Evolutionary conservation across 2,329 filamentous ascomycete species (phyloP).

Genomic region (Stagonosporopsis cucurbitacearum): DNA sequence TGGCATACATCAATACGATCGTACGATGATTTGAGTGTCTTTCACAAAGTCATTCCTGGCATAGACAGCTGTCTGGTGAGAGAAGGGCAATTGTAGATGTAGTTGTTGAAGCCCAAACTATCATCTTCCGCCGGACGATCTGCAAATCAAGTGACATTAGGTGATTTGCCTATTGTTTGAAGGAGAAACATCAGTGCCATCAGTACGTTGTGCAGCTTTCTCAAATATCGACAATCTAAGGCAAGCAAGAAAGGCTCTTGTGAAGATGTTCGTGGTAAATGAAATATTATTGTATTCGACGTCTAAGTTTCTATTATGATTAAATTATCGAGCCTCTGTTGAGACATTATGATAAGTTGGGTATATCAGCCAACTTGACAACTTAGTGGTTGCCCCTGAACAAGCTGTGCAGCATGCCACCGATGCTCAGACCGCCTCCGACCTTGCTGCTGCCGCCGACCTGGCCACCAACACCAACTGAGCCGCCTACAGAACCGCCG

Average conservation of each 20-base stretch:
- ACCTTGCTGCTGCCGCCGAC: not conserved
- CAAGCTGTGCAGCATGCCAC: not conserved
- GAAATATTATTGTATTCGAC: not conserved
- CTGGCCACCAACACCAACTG: not conserved
- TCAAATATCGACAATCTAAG: too few species aligned
- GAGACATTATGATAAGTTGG: not conserved
- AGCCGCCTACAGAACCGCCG: too few species aligned
- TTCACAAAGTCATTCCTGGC: not conserved
- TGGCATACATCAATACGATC: slow-evolving; percentile 34
- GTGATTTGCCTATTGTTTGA: too few species aligned
- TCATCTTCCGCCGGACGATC: too few species aligned
- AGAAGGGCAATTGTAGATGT: too few species aligned
- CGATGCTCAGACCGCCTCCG: not conserved
- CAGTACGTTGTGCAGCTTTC: too few species aligned
- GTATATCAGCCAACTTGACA: not conserved
- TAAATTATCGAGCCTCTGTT: not conserved
- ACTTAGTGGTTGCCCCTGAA: not conserved
- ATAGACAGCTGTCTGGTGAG: not conserved
- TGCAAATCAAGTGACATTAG: too few species aligned
- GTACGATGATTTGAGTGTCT: slow-evolving; percentile 17
- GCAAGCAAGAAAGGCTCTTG: too few species aligned
- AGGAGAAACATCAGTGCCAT: too few species aligned
- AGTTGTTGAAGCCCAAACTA: too few species aligned
- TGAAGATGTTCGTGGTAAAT: not conserved
- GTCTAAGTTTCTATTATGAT: not conserved